Evolutionary conservation across 2,329 filamentous ascomycete species (phyloP).

Genomic region (Rhynchosporium graminicola): DNA sequence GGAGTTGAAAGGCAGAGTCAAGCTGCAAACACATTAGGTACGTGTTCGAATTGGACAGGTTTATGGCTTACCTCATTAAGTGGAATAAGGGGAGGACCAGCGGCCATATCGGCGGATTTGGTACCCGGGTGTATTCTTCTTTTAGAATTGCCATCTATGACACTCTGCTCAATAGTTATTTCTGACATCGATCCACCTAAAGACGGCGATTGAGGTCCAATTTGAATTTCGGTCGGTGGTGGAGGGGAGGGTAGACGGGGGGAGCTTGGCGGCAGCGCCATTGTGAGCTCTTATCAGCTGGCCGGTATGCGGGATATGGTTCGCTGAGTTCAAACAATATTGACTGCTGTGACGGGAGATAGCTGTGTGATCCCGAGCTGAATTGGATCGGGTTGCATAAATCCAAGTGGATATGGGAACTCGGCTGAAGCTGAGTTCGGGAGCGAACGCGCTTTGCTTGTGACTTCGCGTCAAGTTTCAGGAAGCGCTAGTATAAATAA

Average conservation of each 20-base stretch:
- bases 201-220: slow-evolving; percentile 75
- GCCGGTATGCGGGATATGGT: not conserved
- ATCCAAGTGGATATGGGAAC: too few relatives aligned
- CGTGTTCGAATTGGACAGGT: not conserved
- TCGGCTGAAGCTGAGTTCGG: not conserved
- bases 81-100: slow-evolving; percentile 85
- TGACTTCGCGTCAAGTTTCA: slow-evolving; percentile 14
- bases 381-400: not conserved
- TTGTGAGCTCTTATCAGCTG: slow-evolving; percentile 37
- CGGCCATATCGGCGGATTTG: slow-evolving; percentile 87
- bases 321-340: not conserved
- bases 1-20: slow-evolving; percentile 94
- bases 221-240: slow-evolving; percentile 91
- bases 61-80: slow-evolving; percentile 68
- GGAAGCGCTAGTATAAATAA: not conserved
- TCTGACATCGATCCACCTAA: slow-evolving; percentile 61
- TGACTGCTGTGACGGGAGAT: not conserved
- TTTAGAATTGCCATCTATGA: slow-evolving; percentile 72
- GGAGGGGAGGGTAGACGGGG: slow-evolving; percentile 93
- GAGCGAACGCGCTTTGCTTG: slow-evolving; percentile 8
- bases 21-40: slow-evolving; percentile 58
- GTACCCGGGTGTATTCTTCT: slow-evolving; percentile 91
- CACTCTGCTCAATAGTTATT: slow-evolving; percentile 57
- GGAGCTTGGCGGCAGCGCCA: slow-evolving; percentile 71
- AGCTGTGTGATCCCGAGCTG: not conserved